Evolutionary conservation across 2,329 filamentous ascomycete genomes (phyloP).

Genomic region (Furcasterigmium furcatum): DNA sequence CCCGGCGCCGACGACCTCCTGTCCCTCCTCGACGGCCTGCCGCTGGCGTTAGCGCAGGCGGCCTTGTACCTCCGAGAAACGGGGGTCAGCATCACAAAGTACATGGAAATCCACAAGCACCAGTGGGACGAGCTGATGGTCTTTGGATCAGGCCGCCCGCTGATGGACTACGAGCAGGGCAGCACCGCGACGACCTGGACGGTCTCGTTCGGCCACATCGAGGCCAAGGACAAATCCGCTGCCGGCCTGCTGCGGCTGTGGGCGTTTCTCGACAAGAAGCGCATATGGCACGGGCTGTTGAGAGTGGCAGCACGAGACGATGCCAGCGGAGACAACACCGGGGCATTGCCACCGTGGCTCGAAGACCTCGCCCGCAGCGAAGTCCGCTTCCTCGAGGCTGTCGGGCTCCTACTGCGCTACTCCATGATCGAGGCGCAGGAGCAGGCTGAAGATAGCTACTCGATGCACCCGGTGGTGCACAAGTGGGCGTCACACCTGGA

Average conservation of each 20-base stretch:
- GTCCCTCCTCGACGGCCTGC: slow-evolving; percentile 18
- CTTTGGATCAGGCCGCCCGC: not conserved
- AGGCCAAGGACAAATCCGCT: slow-evolving; percentile 8
- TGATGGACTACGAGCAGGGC: slow-evolving; percentile 11
- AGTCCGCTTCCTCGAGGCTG: slow-evolving; percentile 8
- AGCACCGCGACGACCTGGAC: slow-evolving; percentile 15
- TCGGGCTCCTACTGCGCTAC: slow-evolving; percentile 13
- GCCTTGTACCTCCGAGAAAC: slow-evolving; percentile 16
- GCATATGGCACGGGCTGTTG: slow-evolving; percentile 16
- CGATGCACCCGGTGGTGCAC: slow-evolving; percentile 19
- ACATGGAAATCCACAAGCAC: slow-evolving; percentile 12
- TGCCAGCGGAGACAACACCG: no score
- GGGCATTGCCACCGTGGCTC: slow-evolving; percentile 13
- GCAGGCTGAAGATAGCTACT: slow-evolving; percentile 8
- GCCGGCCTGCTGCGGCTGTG: slow-evolving; percentile 17
- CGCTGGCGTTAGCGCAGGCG: slow-evolving; percentile 19
- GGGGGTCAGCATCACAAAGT: slow-evolving; percentile 6
- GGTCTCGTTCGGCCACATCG: slow-evolving; percentile 13
- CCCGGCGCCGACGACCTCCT: slow-evolving; percentile 14
- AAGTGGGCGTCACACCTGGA: slow-evolving; percentile 13
- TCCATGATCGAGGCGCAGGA: slow-evolving; percentile 15
- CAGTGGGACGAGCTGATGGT: slow-evolving; percentile 9
- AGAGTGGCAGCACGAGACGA: slow-evolving; percentile 4
- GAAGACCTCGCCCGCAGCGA: slow-evolving; percentile 9
- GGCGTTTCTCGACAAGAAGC: slow-evolving; percentile 17